Percentiles rank a stretch among this genome's conserved stretches.
phyloP scores from a whole-genome alignment of 768 basidiomycete species.

The Pulveroboletus sp. region DNA sequence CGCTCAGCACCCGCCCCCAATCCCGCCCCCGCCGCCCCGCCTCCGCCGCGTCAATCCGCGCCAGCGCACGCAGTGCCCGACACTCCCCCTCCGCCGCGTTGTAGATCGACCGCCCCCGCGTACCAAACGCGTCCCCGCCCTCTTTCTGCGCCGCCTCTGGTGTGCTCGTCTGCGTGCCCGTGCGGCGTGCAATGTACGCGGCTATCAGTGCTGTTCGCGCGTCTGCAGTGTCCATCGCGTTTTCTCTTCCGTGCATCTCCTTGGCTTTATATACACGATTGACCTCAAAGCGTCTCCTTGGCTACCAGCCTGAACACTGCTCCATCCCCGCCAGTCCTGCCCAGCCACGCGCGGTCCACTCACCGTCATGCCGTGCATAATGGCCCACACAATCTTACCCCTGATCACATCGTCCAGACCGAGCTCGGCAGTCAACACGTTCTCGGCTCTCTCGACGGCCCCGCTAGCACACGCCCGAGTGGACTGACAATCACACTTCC shows the following conservation, averaged over 20 bases:
- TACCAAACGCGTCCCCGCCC: constrained; percentile 1
- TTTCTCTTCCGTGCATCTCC: neutral
- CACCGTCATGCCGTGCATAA: constrained; percentile 58
- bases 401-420: constrained; percentile 56
- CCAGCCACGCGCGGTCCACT: constrained; percentile 16
- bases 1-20: neutral
- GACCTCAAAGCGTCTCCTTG: constrained; percentile 5
- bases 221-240: constrained; percentile 31
- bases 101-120: constrained; percentile 32
- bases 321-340: constrained; percentile 6
- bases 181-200: constrained; percentile 24
- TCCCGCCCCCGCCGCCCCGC: neutral
- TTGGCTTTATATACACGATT: constrained; percentile 25
- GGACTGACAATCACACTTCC: constrained; percentile 62
- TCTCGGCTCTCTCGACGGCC: constrained; percentile 55
- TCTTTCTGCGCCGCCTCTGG: neutral
- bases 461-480: constrained; percentile 55
- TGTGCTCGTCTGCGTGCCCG: constrained; percentile 18
- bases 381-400: constrained; percentile 63
- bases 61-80: constrained; percentile 8
- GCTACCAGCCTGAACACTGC: constrained; percentile 28
- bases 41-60: constrained; percentile 24
- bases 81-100: constrained; percentile 3
- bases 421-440: constrained; percentile 53
- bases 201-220: constrained; percentile 33